Conservation (phyloP, 106 monocot genomes). For the Alisma plantagoaquatica region DNA sequence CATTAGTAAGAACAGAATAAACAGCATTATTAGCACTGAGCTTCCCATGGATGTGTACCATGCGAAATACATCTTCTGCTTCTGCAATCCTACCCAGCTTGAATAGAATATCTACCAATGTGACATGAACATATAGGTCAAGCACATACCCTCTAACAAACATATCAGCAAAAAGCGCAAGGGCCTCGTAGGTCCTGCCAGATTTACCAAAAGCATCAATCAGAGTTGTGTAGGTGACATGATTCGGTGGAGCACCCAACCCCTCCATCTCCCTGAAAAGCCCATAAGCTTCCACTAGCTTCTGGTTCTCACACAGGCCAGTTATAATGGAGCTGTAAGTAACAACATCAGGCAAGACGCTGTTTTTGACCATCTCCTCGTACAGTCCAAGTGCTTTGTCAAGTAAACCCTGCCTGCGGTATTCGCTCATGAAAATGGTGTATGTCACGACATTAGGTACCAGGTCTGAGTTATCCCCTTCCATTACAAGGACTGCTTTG, state of each 20-base stretch:
- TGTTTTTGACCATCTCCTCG: constrained; percentile 69
- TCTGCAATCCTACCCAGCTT: constrained; percentile 48
- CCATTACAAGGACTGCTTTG: constrained; percentile 38
- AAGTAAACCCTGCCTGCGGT: constrained; percentile 33
- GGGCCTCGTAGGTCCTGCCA: constrained; percentile 24
- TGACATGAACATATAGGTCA: constrained; percentile 57
- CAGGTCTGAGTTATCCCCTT: constrained; percentile 15
- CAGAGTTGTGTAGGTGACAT: constrained; percentile 62
- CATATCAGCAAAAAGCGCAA: constrained; percentile 49
- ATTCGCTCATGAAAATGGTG: constrained; percentile 49
- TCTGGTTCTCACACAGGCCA: constrained; percentile 49
- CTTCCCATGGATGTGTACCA: constrained; percentile 20
- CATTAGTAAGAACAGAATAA: constrained; percentile 69
- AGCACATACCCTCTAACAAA: constrained; percentile 50
- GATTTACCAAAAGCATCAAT: constrained; percentile 44
- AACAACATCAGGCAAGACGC: constrained; percentile 77
- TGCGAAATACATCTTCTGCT: constrained; percentile 40
- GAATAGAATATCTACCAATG: constrained; percentile 51
- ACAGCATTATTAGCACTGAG: constrained; percentile 30
- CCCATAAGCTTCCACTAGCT: constrained; percentile 39
- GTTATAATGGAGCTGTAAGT: constrained; percentile 56
- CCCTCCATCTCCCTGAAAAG: constrained; percentile 94
- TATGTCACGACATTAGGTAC: constrained; percentile 61
- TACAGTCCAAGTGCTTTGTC: constrained; percentile 53
- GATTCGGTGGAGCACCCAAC: constrained; percentile 49